These are phyloP conservation scores for Diplodia intermedia DNA, from an alignment of 2,329 filamentous ascomycete species.

Conservation along the genomic window DNA sequence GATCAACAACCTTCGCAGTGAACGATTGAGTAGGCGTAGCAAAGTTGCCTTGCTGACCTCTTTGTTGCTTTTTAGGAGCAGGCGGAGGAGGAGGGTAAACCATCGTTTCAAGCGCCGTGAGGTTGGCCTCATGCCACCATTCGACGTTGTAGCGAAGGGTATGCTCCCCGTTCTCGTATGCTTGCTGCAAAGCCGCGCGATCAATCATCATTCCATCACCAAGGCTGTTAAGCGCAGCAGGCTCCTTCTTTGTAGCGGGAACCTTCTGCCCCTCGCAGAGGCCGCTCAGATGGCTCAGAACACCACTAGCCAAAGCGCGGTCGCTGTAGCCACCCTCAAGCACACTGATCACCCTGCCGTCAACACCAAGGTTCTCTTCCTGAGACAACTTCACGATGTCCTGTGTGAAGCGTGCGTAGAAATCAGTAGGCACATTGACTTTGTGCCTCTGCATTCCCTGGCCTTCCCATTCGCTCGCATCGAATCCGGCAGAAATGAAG, in stretches of 20 bases:
- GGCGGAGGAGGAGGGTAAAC: conserved; percentile 42
- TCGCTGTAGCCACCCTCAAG: conserved; percentile 97
- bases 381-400: conserved; percentile 84
- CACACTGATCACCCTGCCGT: conserved; percentile 89
- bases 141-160: conserved; percentile 47
- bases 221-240: background rate
- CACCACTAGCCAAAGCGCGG: conserved; percentile 83
- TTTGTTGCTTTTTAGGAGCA: conserved; percentile 68
- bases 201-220: conserved; percentile 60
- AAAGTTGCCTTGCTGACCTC: conserved; percentile 72
- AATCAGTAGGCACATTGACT: conserved; percentile 94
- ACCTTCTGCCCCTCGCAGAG: conserved; percentile 65
- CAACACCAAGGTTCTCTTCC: conserved; percentile 77
- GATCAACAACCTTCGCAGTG: conserved; percentile 76
- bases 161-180: conserved; percentile 38
- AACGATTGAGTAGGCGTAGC: conserved; percentile 89
- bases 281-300: conserved; percentile 88
- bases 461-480: conserved; percentile 94
- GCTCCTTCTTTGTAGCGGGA: conserved; percentile 8
- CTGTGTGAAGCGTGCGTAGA: conserved; percentile 88
- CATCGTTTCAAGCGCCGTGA: conserved; percentile 45
- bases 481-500: conserved; percentile 94
- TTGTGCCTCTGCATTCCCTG: conserved; percentile 93
- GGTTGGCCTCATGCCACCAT: conserved; percentile 53
- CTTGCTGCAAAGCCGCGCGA: conserved; percentile 5